Base-by-base conservation (phyloP, 345 rosid species). In the Dipteronia sinensis region DNA sequence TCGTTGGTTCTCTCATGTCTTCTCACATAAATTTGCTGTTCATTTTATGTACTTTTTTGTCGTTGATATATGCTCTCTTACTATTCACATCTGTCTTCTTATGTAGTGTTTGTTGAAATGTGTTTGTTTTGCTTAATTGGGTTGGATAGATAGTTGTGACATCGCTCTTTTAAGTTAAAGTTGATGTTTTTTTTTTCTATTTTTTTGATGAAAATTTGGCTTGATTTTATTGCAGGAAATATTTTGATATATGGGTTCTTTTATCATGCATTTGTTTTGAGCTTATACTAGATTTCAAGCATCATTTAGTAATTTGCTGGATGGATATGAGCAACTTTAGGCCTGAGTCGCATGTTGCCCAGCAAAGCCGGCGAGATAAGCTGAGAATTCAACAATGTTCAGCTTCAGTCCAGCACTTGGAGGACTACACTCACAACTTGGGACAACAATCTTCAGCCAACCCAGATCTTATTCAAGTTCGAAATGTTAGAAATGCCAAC, bases 361-460 rank as follows among this genome's bases (percentile, higher is more conserved):
- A 83, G 76, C 85, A 83, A 82, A 88, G 90, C 84, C 80, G 89
- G 53, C 88, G 90, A 44, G 91, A 87, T 59, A 87, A 86, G 82
- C 25, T 87, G 51, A 83, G 89, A 71, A 61, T 74, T 77, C 83
- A 79, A 56, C 81, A 79, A 25, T 27, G 65, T 77, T 78, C 78
- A 2, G 16, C 46, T 67, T 65, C 75, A 34, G 61, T 62, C 2
- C 69, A 64, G 2, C 78, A 77, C 10, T 40, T 67, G 29, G 82
- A 74, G 58, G 82, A 80, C 49, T 84, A 74, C 17, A 61, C 80
- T 16, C 76, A 67, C 40, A 72, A n/a, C 77, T 58, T 82, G 67
- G 83, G 77, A 31, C 81, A 75, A 31, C 81, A 75, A 22, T 38
- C 71, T 4, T 67, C 85, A 7, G 68, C 65, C 27, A 84, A 76